These are phyloP conservation scores for Tylopilus subfusipes DNA, from an alignment of 768 basidiomycete genomes.

Conservation along the genomic window DNA sequence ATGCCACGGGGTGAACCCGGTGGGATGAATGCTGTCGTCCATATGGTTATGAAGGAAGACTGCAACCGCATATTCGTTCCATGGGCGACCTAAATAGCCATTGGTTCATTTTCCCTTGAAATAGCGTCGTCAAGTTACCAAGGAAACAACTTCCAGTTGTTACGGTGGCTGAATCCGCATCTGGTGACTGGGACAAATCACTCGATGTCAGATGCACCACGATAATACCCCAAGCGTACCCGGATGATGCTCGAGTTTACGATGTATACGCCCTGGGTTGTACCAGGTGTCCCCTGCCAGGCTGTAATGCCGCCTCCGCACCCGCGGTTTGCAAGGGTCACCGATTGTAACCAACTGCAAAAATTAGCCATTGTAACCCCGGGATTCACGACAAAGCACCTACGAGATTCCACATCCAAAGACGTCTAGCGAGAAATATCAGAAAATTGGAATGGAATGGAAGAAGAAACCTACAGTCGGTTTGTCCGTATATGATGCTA, in stretches of 20 bases:
- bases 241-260: conserved; percentile 53
- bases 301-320: conserved; percentile 66
- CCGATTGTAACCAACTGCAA: conserved; percentile 56
- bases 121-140: conserved; percentile 30
- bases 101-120: not conserved
- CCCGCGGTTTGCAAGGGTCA: conserved; percentile 56
- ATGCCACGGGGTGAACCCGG: conserved; percentile 48
- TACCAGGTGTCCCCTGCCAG: conserved; percentile 48
- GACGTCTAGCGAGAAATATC: not conserved
- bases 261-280: conserved; percentile 54
- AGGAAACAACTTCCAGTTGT: conserved; percentile 48
- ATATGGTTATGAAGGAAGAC: conserved; percentile 55
- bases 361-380: not conserved
- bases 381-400: not conserved
- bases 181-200: conserved; percentile 44
- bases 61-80: conserved; percentile 56
- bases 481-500: conserved; percentile 59
- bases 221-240: conserved; percentile 32
- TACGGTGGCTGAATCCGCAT: conserved; percentile 48
- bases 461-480: conserved; percentile 48
- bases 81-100: conserved; percentile 41
- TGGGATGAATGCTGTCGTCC: conserved; percentile 52
- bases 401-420: conserved; percentile 15
- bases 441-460: not conserved
- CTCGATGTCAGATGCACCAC: not conserved